These are phyloP conservation scores for Metschnikowia vanudenii DNA, from an alignment of 805 yeast genomes.

Conservation along the genomic window DNA sequence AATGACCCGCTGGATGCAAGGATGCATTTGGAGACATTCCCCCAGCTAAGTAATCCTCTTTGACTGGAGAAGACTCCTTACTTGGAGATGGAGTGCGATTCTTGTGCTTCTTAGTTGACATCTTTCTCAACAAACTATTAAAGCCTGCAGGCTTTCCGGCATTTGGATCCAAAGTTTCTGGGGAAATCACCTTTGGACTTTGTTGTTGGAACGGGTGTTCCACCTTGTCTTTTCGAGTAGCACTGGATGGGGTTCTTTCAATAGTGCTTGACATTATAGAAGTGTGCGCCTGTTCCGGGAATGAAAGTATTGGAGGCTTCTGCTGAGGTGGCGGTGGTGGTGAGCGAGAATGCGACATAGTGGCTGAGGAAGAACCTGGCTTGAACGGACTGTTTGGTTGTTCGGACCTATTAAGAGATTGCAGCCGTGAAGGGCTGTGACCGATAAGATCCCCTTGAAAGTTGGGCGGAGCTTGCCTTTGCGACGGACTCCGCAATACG, in stretches of 20 bases:
- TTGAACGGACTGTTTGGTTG: conserved; percentile 1
- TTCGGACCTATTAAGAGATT: conserved; percentile 3
- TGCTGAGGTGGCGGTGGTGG: conserved; percentile 12
- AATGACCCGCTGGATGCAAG: neutral
- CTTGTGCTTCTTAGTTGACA: conserved; percentile 34
- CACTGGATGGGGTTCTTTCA: conserved; percentile 16
- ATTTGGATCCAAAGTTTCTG: conserved; percentile 36
- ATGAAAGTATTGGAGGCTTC: conserved; percentile 10
- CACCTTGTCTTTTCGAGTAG: conserved; percentile 11
- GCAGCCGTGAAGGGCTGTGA: conserved; percentile 1
- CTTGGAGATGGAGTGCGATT: conserved; percentile 16
- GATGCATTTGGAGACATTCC: neutral
- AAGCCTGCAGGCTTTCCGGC: conserved; percentile 28
- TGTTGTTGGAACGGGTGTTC: conserved; percentile 26
- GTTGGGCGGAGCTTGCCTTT: neutral
- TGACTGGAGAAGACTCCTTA: conserved; percentile 5
- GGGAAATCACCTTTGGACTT: conserved; percentile 24
- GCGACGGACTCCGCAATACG: conserved; percentile 2
- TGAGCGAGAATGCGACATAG: conserved; percentile 6
- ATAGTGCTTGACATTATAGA: conserved; percentile 21
- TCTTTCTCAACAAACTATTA: conserved; percentile 36
- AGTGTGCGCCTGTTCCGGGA: conserved; percentile 44
- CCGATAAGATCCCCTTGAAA: neutral
- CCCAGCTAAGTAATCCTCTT: conserved; percentile 1
- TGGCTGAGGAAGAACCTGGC: neutral